These are phyloP conservation scores for Mycena floridula DNA, from an alignment of 768 basidiomycete species.

Conservation along the genomic window DNA sequence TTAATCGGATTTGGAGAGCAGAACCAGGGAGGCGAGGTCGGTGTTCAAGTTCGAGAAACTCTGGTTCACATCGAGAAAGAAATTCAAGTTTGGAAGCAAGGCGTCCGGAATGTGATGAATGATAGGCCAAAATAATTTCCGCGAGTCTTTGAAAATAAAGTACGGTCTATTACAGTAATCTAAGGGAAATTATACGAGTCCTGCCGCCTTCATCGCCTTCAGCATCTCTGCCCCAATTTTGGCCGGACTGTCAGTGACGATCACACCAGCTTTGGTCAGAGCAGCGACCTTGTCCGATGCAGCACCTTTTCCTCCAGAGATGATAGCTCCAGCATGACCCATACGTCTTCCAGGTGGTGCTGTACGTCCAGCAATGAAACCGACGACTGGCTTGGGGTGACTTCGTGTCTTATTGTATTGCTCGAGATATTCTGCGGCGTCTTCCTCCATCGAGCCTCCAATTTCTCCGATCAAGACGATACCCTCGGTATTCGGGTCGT, in stretches of 20 bases:
- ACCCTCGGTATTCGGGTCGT: slow-evolving; percentile 90
- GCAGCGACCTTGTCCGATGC: slow-evolving; percentile 92
- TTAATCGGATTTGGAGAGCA: slow-evolving; percentile 63
- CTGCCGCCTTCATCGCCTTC: slow-evolving; percentile 80
- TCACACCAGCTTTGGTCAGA: slow-evolving; percentile 84
- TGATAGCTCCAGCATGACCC: slow-evolving; percentile 98
- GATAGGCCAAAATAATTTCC: slow-evolving; percentile 27
- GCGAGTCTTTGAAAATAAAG: no score
- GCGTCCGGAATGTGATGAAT: slow-evolving; percentile 49
- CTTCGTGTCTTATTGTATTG: slow-evolving; percentile 84
- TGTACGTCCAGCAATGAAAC: slow-evolving; percentile 96
- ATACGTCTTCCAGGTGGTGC: slow-evolving; percentile 97
- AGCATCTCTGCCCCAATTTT: slow-evolving; percentile 90
- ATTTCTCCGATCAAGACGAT: slow-evolving; percentile 99
- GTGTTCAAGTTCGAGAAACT: slow-evolving; percentile 51
- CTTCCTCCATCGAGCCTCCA: slow-evolving; percentile 98
- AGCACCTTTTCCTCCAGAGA: slow-evolving; percentile 96
- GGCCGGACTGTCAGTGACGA: slow-evolving; percentile 93
- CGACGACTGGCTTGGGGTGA: slow-evolving; percentile 92
- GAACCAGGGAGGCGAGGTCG: slow-evolving; percentile 70
- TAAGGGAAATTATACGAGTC: slow-evolving; percentile 62
- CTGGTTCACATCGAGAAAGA: slow-evolving; percentile 67
- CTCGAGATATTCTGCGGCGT: slow-evolving; percentile 94
- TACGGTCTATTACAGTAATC: slow-evolving; percentile 11
- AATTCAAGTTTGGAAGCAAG: slow-evolving; percentile 60